Evolutionary conservation across 257 asterid genomes (phyloP).

Genomic region (Gentiana macrophylla): DNA sequence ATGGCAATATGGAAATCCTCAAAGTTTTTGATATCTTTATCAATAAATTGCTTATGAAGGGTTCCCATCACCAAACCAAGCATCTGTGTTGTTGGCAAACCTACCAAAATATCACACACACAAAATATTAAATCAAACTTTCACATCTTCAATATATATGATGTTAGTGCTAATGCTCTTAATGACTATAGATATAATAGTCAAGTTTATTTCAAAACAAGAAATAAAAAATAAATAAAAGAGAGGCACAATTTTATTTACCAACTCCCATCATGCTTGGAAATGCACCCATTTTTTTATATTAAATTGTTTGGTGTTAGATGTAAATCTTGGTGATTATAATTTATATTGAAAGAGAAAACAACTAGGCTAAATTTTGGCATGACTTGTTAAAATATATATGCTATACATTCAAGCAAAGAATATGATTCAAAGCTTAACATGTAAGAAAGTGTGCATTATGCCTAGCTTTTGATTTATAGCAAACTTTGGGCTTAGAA

Average conservation of each 20-base stretch:
- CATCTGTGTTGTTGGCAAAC: conserved; percentile 59
- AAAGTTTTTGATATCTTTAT: conserved; percentile 35
- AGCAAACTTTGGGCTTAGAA: no score
- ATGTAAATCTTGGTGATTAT: conserved; percentile 1
- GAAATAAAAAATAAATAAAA: not conserved
- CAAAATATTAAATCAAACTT: not conserved
- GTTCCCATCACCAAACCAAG: conserved; percentile 53
- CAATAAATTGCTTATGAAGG: conserved; percentile 45
- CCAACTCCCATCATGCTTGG: conserved; percentile 78
- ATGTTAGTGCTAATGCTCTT: no score
- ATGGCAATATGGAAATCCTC: conserved; percentile 56
- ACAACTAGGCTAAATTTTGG: conserved; percentile 16
- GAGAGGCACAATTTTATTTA: conserved; percentile 1
- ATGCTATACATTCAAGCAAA: conserved; percentile 29
- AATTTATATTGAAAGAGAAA: not conserved
- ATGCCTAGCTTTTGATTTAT: conserved; percentile 18
- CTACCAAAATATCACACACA: conserved; percentile 15
- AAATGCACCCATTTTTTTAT: conserved; percentile 49
- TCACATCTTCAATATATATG: no score
- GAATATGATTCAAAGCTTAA: conserved; percentile 24
- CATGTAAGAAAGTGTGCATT: conserved; percentile 1
- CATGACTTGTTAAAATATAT: conserved; percentile 26
- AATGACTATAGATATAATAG: no score
- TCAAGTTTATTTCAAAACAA: no score
- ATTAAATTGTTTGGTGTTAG: not conserved